Evolutionary conservation across 2,329 filamentous ascomycete genomes (phyloP), one percentile per base, ranked within the genome.

Genomic region (Myotisia sp.): DNA sequence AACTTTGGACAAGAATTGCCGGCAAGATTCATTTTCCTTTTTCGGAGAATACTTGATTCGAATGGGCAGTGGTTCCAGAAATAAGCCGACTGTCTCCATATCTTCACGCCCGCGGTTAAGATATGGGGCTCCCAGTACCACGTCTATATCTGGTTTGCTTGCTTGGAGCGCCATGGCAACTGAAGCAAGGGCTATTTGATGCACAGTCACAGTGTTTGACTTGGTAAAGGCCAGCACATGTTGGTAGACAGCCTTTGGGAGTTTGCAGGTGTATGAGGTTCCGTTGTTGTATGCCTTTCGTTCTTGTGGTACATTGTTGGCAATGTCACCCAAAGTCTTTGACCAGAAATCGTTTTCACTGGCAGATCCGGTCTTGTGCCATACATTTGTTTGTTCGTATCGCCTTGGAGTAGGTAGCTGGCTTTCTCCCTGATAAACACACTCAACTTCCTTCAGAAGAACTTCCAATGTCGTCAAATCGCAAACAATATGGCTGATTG

Each of bases 401-500:
- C 37, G 24, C 14, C 31, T 30, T 16, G 18, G 10, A 4, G 33
- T 19, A 4, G 41, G 33, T 8, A 22, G 6, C 22, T 35, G 23
- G 9, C 10, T 5, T 5, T 21, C 17, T 13, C 37, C 41, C 17
- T 39, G 35, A 33, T 53, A 55, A 3, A 41, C 6, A 3, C 28
- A 24, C 1, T 35, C 31, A 6, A 50, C 45, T 27, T 57, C 52
- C 5, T 37, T 26, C 5, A 56, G 39, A 2, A 58, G 28, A 8
- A 46, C 36, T 5, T 41, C 22, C 1, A 58, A 37, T 2, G 55
- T 41, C 3, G 52, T 55, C 4, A 49, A 42, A 37, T 58, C 55
- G 33, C 45, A 47, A 6, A 58, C 45, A 29, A 58, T 55, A 34
- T 58, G 55, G 19, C 45, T 49, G 27, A 46, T 33, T 2, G 47